Percentiles rank a stretch among this genome's conserved stretches.
These are phyloP conservation scores for Anthracocystis panici-leucophaei DNA, from an alignment of 1,284 basidiomycete species.

Conservation along the genomic window DNA sequence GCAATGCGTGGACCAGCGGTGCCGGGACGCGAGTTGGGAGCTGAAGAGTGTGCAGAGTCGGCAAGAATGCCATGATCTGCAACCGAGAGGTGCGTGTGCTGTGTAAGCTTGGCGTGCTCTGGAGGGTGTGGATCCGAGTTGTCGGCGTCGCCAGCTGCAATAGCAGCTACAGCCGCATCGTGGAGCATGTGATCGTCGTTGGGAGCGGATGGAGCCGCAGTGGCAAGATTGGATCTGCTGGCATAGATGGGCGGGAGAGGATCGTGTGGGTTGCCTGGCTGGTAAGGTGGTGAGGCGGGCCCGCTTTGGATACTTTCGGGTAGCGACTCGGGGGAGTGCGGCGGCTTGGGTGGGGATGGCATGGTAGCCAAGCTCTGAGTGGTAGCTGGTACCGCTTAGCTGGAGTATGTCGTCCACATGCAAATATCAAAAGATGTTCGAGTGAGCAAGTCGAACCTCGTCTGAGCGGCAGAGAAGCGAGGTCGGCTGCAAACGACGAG, in stretches of 20 bases:
- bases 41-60: constrained; percentile 15
- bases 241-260: constrained; percentile 48
- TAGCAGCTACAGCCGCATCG: constrained; percentile 36
- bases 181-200: constrained; percentile 12
- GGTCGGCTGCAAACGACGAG: neutral
- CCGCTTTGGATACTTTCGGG: constrained; percentile 28
- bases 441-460: neutral
- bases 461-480: constrained; percentile 16
- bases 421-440: neutral
- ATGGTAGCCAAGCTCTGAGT: neutral
- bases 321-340: constrained; percentile 34
- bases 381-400: neutral
- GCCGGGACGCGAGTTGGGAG: constrained; percentile 26
- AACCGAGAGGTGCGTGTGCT: neutral
- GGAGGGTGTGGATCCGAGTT: neutral
- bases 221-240: constrained; percentile 38
- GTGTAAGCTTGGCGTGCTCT: constrained; percentile 13
- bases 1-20: constrained; percentile 54
- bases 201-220: constrained; percentile 11
- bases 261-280: constrained; percentile 29
- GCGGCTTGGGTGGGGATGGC: constrained; percentile 11
- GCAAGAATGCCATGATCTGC: constrained; percentile 22
- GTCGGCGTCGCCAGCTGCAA: constrained; percentile 34
- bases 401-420: neutral
- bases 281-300: constrained; percentile 52